Conservation (phyloP, 306 rosid genomes). For the Cucurbita argyrosperma region DNA sequence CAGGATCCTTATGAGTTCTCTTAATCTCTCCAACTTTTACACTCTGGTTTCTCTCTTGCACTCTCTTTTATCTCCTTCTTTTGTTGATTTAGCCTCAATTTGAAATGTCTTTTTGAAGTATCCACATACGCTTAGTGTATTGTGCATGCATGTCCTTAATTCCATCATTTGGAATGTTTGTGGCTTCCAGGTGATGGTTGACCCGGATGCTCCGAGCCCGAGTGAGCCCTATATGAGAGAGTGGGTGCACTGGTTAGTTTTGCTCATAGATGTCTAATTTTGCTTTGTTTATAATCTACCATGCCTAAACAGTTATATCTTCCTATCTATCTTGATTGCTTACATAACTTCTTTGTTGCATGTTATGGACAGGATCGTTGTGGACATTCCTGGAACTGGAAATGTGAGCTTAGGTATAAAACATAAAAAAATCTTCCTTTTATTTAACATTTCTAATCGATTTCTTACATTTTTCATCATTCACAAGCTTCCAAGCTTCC, state of each 20-base stretch:
- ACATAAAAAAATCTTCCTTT: no score
- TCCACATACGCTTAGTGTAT: no score
- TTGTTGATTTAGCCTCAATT: no score
- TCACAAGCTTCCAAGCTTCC: no score
- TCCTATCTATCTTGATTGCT: neutral
- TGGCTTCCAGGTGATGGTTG: constrained; percentile 67
- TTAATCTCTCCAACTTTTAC: constrained; percentile 42
- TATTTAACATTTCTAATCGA: no score
- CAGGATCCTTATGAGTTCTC: constrained; percentile 28
- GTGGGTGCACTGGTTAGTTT: constrained; percentile 58
- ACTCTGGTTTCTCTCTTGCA: constrained; percentile 30
- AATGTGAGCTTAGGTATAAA: constrained; percentile 39
- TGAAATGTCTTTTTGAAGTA: no score
- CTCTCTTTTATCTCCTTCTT: no score
- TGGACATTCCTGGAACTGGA: constrained; percentile 71
- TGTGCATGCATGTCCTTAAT: constrained; percentile 9
- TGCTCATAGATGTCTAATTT: neutral
- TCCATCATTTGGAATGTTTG: neutral
- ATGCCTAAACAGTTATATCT: neutral
- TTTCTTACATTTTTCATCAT: no score
- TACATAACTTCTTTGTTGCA: neutral
- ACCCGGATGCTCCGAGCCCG: constrained; percentile 93
- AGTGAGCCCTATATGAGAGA: constrained; percentile 88
- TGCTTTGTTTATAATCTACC: neutral
- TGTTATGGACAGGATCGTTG: constrained; percentile 44